phyloP scores from a whole-genome alignment of 257 asterid genomes.

The Plectranthus barbatus region DNA sequence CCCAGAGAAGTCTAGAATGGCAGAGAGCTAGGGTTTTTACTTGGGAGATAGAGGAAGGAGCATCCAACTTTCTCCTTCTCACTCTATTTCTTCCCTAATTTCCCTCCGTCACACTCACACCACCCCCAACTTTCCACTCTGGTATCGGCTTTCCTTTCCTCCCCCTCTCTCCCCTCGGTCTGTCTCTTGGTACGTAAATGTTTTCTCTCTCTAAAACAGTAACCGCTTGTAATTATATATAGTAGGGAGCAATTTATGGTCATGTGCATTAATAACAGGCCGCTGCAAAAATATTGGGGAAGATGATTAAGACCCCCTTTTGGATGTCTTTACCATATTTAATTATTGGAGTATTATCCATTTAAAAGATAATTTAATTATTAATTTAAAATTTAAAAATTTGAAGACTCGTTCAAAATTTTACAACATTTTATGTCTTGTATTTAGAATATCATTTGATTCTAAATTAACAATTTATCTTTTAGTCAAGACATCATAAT shows the following conservation, averaged over 20 bases:
- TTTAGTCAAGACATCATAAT: too few relatives aligned
- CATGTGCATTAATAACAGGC: background rate
- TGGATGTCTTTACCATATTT: too few relatives aligned
- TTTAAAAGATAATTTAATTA: too few relatives aligned
- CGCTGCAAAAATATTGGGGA: background rate
- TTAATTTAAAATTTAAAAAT: too few relatives aligned
- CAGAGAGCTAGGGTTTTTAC: slow-evolving; percentile 40
- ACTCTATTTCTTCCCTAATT: slow-evolving; percentile 2
- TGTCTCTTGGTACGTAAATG: background rate
- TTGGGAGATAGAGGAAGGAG: slow-evolving; percentile 8
- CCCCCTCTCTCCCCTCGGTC: background rate
- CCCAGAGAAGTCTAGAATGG: slow-evolving; percentile 22
- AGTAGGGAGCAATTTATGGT: background rate
- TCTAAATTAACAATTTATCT: too few relatives aligned
- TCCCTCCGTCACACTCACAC: slow-evolving; percentile 3
- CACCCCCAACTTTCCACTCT: slow-evolving; percentile 12
- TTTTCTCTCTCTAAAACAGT: slow-evolving; percentile 15
- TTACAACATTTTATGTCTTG: too few relatives aligned
- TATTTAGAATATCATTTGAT: too few relatives aligned
- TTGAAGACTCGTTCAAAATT: too few relatives aligned
- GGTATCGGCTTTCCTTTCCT: background rate
- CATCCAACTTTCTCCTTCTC: slow-evolving; percentile 3
- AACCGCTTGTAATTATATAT: slow-evolving; percentile 2
- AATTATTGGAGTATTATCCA: too few relatives aligned
- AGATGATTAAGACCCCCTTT: background rate